phyloP scores from a whole-genome alignment of 192 early-diverging fungal genomes.

The Chytriomyces sp. region DNA sequence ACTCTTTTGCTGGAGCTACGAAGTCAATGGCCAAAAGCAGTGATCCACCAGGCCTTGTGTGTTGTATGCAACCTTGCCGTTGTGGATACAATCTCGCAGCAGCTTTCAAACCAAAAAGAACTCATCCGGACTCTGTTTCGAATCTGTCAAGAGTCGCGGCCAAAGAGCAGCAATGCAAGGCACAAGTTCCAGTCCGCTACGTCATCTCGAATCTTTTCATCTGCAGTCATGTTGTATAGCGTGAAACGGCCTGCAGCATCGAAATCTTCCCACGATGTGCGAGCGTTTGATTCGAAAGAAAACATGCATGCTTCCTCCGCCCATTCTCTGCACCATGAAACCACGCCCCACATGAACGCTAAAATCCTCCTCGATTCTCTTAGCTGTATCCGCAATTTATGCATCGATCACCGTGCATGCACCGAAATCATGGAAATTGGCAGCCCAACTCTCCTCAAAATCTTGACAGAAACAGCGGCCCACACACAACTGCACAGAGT shows the following conservation, averaged over 20 bases:
- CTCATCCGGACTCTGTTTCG: constrained; percentile 14
- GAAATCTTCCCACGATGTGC: not conserved
- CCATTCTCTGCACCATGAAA: not conserved
- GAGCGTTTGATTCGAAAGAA: not conserved
- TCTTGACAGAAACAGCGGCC: constrained; percentile 4
- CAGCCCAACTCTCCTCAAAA: not conserved
- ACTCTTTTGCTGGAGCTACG: not conserved
- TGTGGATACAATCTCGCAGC: constrained; percentile 19
- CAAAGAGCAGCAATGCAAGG: not conserved
- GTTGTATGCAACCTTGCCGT: constrained; percentile 24
- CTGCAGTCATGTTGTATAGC: not conserved
- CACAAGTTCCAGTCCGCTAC: not conserved
- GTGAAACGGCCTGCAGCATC: not conserved
- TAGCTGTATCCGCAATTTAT: constrained; percentile 25
- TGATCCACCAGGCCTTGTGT: constrained; percentile 4
- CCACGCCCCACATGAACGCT: constrained; percentile 1
- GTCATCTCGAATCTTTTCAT: not conserved
- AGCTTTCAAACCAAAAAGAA: not conserved
- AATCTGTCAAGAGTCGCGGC: not conserved
- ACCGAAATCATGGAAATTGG: not conserved
- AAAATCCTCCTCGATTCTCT: constrained; percentile 2
- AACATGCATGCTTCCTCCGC: not conserved
- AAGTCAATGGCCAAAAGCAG: not conserved
- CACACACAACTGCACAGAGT: not conserved
- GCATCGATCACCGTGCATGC: constrained; percentile 23